phyloP scores from a whole-genome alignment of 1,139 yeast genomes.

The Taiozyma sp. region DNA sequence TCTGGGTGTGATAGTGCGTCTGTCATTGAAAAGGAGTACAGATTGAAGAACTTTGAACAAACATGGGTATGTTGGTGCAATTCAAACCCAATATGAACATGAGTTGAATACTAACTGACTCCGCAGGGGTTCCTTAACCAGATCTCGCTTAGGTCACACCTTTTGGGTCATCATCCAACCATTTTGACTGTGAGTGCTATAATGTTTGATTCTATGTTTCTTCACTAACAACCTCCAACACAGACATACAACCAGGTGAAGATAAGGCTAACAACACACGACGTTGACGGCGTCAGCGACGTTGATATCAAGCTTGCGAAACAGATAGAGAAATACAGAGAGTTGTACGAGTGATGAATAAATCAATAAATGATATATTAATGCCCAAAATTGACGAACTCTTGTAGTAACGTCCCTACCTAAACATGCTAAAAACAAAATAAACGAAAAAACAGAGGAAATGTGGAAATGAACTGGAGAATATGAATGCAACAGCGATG shows the following conservation, averaged over 20 bases:
- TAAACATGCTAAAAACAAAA: neutral
- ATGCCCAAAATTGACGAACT: neutral
- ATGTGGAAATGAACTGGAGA: neutral
- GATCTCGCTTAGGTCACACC: slow-evolving; percentile 57
- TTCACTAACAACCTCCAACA: neutral
- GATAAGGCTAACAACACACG: slow-evolving; percentile 65
- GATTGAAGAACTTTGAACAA: slow-evolving; percentile 46
- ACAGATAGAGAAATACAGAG: slow-evolving; percentile 26
- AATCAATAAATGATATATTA: neutral
- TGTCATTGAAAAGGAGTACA: slow-evolving; percentile 31
- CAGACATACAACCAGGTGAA: slow-evolving; percentile 54
- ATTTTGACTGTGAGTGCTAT: slow-evolving; percentile 36
- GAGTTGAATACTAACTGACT: neutral
- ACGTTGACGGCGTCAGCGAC: slow-evolving; percentile 49
- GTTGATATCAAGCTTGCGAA: slow-evolving; percentile 60
- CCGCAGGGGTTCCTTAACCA: slow-evolving; percentile 48
- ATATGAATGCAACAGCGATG: neutral
- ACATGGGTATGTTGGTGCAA: slow-evolving; percentile 42
- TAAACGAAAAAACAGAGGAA: neutral
- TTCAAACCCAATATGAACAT: neutral
- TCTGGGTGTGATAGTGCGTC: slow-evolving; percentile 4
- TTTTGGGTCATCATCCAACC: slow-evolving; percentile 70
- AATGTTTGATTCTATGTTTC: no score
- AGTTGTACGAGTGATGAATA: neutral
- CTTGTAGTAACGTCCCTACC: neutral